Conservation (phyloP, 1,139 yeast species). For the Protomyces arabidopsidicola region DNA sequence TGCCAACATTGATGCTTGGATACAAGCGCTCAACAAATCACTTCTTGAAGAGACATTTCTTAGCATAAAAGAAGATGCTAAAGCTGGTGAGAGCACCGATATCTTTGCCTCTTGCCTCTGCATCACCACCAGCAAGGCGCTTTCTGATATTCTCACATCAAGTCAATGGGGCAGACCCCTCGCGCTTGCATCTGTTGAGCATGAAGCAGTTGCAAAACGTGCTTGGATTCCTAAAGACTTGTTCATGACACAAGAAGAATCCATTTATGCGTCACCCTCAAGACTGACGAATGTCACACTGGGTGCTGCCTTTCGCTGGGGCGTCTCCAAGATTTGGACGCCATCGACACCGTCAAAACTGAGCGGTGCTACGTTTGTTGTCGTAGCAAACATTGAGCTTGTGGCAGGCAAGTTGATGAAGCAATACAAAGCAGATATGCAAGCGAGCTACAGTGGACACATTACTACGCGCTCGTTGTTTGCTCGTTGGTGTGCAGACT, state of each 20-base stretch:
- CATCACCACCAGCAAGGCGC: neutral
- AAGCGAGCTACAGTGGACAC: neutral
- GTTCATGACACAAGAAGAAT: conserved; percentile 1
- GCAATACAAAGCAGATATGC: neutral
- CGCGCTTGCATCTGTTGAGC: conserved; percentile 9
- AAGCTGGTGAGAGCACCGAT: neutral
- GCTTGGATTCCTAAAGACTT: conserved; percentile 1
- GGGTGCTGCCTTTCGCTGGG: conserved; percentile 12
- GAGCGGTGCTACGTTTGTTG: conserved; percentile 6
- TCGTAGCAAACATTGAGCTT: conserved; percentile 5
- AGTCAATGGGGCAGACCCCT: conserved; percentile 13
- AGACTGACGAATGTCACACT: neutral
- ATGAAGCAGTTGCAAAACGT: conserved; percentile 1
- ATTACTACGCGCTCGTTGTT: conserved; percentile 5
- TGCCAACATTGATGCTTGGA: conserved; percentile 70
- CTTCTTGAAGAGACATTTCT: conserved; percentile 32
- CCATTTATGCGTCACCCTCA: conserved; percentile 2
- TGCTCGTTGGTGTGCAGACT: neutral
- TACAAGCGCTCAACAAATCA: conserved; percentile 38
- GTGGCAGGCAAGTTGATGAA: neutral
- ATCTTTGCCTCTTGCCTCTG: neutral
- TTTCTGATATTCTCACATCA: conserved; percentile 2
- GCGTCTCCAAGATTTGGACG: conserved; percentile 3
- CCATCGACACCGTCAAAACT: neutral
- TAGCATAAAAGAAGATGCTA: neutral